A percentile compares a stretch with the other conserved stretches of the same genome.
These are phyloP conservation scores for Cyberlindnera japonica DNA, from an alignment of 805 yeast species.

Conservation along the genomic window DNA sequence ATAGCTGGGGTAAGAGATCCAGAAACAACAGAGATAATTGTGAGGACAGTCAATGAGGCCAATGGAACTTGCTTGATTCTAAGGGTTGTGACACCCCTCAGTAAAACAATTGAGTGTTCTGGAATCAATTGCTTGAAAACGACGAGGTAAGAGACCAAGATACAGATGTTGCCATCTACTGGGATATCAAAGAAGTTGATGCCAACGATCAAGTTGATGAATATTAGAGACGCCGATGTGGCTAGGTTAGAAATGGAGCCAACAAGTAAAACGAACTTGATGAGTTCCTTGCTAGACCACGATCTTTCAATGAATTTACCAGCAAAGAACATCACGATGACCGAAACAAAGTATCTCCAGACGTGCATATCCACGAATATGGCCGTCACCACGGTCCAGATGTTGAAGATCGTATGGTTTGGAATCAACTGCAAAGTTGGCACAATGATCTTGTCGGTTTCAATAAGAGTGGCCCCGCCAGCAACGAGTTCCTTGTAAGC, in stretches of 20 bases:
- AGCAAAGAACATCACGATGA: slow-evolving; percentile 49
- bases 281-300: slow-evolving; percentile 57
- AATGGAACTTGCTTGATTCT: slow-evolving; percentile 67
- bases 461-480: slow-evolving; percentile 23
- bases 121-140: slow-evolving; percentile 65
- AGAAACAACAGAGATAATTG: slow-evolving; percentile 29
- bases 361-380: slow-evolving; percentile 60
- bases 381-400: slow-evolving; percentile 62
- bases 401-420: slow-evolving; percentile 46
- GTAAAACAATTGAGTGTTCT: slow-evolving; percentile 50
- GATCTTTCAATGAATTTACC: slow-evolving; percentile 63
- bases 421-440: slow-evolving; percentile 68
- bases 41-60: slow-evolving; percentile 29
- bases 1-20: slow-evolving; percentile 46
- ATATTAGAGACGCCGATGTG: slow-evolving; percentile 25
- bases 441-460: slow-evolving; percentile 42
- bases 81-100: slow-evolving; percentile 44
- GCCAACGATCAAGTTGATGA: slow-evolving; percentile 24
- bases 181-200: slow-evolving; percentile 37
- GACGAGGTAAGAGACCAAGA: slow-evolving; percentile 56
- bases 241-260: slow-evolving; percentile 53
- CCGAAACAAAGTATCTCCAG: slow-evolving; percentile 42
- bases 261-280: slow-evolving; percentile 43
- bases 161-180: slow-evolving; percentile 50
- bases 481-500: slow-evolving; percentile 28